Conservation (phyloP, 1,139 yeast species). For the Pichia sp. region DNA sequence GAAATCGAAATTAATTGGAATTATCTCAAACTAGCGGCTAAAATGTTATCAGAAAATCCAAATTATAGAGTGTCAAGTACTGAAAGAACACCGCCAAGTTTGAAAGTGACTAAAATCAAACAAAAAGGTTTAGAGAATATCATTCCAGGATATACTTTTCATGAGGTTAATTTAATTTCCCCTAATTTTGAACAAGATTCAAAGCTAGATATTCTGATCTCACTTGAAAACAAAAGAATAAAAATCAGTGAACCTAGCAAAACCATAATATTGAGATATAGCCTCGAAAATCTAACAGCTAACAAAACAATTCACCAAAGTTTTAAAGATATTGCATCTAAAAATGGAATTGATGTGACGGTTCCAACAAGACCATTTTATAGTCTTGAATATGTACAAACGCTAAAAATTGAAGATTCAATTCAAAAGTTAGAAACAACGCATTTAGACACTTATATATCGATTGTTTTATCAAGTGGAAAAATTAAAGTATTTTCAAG, state of each 20-base stretch:
- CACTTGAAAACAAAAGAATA: constrained; percentile 6
- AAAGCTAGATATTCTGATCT: constrained; percentile 7
- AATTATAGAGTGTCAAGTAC: constrained; percentile 47
- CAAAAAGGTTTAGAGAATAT: constrained; percentile 17
- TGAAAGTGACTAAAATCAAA: constrained; percentile 18
- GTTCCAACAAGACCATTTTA: constrained; percentile 4
- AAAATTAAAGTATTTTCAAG: constrained; percentile 39
- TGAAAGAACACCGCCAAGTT: constrained; percentile 27
- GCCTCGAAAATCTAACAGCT: constrained; percentile 24
- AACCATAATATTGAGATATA: constrained; percentile 37
- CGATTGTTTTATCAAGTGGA: constrained; percentile 37
- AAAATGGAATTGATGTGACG: constrained; percentile 16
- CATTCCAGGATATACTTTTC: constrained; percentile 20
- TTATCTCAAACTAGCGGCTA: constrained; percentile 42
- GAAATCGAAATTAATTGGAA: constrained; percentile 58
- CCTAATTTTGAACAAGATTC: constrained; percentile 33
- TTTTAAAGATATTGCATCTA: constrained; percentile 22
- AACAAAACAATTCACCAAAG: constrained; percentile 21
- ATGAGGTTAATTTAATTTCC: constrained; percentile 38
- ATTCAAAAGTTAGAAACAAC: constrained; percentile 21
- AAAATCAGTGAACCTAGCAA: constrained; percentile 7
- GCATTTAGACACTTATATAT: constrained; percentile 28
- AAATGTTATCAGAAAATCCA: constrained; percentile 42
- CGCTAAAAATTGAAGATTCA: constrained; percentile 23
- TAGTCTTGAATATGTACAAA: constrained; percentile 19